A percentile compares a stretch with the other conserved stretches of the same genome.
Evolutionary conservation across 2,329 filamentous ascomycete genomes (phyloP).

Genomic region (Fusarium incarnatum): DNA sequence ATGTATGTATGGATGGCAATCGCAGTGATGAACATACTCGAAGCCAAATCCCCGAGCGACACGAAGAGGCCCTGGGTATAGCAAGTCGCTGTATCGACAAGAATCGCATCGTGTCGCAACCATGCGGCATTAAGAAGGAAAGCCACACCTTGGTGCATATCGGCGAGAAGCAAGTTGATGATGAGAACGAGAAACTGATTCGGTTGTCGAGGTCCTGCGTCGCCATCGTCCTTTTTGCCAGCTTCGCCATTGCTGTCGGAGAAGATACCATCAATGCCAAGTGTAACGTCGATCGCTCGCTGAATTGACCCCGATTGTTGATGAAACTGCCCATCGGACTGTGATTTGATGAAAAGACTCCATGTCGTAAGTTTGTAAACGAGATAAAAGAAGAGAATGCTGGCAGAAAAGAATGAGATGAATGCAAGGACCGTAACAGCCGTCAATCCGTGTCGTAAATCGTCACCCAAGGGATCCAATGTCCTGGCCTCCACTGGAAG

Average conservation of each 20-base stretch:
- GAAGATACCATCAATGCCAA: constrained; percentile 54
- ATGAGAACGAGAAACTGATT: constrained; percentile 78
- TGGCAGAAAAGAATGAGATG: constrained; percentile 49
- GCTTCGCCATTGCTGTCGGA: constrained; percentile 15
- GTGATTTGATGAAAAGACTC: constrained; percentile 42
- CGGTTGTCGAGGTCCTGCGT: constrained; percentile 51
- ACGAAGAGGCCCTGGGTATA: constrained; percentile 76
- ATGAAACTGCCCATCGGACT: constrained; percentile 10
- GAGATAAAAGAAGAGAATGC: constrained; percentile 48
- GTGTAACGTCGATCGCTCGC: constrained; percentile 49
- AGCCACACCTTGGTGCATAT: constrained; percentile 73
- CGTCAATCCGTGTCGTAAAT: constrained; percentile 46
- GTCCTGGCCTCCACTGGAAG: constrained; percentile 40
- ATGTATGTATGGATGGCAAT: constrained; percentile 76
- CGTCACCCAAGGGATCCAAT: constrained; percentile 38
- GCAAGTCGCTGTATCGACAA: constrained; percentile 66
- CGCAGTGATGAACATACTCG: constrained; percentile 73
- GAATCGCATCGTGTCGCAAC: constrained; percentile 64
- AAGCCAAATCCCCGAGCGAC: constrained; percentile 73
- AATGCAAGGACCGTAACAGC: constrained; percentile 49
- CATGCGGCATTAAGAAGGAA: constrained; percentile 73
- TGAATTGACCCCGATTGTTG: constrained; percentile 35
- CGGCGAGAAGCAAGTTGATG: constrained; percentile 75
- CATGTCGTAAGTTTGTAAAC: constrained; percentile 49
- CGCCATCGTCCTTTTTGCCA: neutral